Evolutionary conservation across 306 rosid species (phyloP), one percentile per base, ranked within the genome.

Genomic region (Cicer pinnatifidum): DNA sequence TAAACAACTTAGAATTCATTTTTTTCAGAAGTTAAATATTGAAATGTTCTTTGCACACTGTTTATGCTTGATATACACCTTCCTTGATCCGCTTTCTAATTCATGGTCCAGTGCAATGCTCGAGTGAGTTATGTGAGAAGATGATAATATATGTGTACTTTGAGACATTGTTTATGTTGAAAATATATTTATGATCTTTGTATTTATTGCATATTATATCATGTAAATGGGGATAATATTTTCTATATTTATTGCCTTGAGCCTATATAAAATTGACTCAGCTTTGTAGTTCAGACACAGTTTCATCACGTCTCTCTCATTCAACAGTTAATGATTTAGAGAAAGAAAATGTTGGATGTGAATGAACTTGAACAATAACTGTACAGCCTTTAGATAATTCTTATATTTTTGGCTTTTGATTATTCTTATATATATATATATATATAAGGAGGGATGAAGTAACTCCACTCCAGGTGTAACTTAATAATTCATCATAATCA

Each of bases 281-380:
- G 35, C 35, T 3, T 28, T 28, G 35, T 28, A 28, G 35, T 28
- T 28, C 5, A 28, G 35, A 28, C 35, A 28, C 4, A 3, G 5
- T 28, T 28, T 28, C 35, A 3, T 28, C 35, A 28, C 35, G 5
- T 28, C 35, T 28, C 35, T 28, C 35, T 3, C 35, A 28, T 28
- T 28, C 5, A 28, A 28, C 5, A 28, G 35, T 28, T 28, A 2
- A 6, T 50, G 56, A 13, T 13, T 50, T 13, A 50, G 19, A 7
- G 23, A 61, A 64, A 69, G 35, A 78, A 71, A 28, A 77, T 54
- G 16, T 70, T 45, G 67, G 62, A 52, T 60, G 59, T 43, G 63
- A 68, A 53, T 50, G 50, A 57, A 45, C 10, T 68, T 50, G 58
- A 57, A 45, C 10, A 60, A 69, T 50, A 16, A 46, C 5, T 41